Conservation (phyloP, 495 filamentous ascomycete species). For the Talaromyces liani region DNA sequence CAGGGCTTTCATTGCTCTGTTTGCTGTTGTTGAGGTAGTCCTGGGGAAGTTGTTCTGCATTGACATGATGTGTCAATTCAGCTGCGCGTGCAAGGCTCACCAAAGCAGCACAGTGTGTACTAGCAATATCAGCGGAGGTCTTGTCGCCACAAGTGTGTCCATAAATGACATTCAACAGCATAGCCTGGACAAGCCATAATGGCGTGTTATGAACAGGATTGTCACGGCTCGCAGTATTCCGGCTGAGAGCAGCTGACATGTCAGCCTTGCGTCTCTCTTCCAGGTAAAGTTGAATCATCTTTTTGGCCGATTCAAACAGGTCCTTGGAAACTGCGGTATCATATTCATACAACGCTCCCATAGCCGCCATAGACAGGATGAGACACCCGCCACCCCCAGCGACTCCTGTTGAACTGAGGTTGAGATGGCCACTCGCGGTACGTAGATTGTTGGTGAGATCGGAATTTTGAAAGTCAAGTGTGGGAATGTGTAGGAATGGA, state of each 20-base stretch:
- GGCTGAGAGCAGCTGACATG: slow-evolving; percentile 69
- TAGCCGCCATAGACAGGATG: slow-evolving; percentile 91
- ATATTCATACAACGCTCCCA: slow-evolving; percentile 90
- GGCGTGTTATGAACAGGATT: slow-evolving; percentile 72
- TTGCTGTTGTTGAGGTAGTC: slow-evolving; percentile 23
- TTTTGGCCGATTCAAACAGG: slow-evolving; percentile 87
- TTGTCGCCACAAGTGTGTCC: slow-evolving; percentile 95
- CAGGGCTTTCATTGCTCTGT: slow-evolving; percentile 1
- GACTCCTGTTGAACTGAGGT: slow-evolving; percentile 55
- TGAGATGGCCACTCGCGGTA: slow-evolving; percentile 42
- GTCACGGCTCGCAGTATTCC: slow-evolving; percentile 51
- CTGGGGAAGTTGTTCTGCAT: slow-evolving; percentile 31
- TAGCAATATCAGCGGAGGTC: slow-evolving; percentile 80
- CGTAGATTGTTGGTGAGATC: slow-evolving; percentile 55
- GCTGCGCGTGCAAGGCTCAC: slow-evolving; percentile 88
- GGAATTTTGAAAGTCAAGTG: slow-evolving; percentile 80
- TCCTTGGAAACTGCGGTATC: slow-evolving; percentile 74
- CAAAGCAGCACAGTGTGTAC: slow-evolving; percentile 81
- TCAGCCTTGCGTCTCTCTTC: slow-evolving; percentile 90
- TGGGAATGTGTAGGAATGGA: slow-evolving; percentile 88
- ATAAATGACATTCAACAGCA: slow-evolving; percentile 95
- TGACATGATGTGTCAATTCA: slow-evolving; percentile 51
- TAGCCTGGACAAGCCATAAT: slow-evolving; percentile 95
- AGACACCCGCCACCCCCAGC: slow-evolving; percentile 82
- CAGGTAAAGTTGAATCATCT: slow-evolving; percentile 88